Evolutionary conservation across 495 filamentous ascomycete genomes (phyloP).

Genomic region (Lichenothelia convexa): DNA sequence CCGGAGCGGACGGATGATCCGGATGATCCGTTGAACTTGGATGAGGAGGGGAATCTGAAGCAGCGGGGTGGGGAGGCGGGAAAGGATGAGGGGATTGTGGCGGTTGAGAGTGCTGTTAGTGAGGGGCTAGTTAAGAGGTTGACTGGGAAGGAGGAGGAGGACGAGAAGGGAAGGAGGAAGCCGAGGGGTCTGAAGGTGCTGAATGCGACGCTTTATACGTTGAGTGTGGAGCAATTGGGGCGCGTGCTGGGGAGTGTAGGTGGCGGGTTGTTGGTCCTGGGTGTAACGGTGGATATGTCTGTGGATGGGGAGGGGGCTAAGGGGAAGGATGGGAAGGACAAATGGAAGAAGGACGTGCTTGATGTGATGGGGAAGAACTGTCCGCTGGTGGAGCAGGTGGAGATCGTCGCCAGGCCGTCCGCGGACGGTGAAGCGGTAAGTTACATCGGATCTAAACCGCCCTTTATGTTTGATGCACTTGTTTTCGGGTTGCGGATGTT

Average conservation of each 20-base stretch:
- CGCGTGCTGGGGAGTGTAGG: slow-evolving; percentile 10
- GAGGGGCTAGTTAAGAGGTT: slow-evolving; percentile 5
- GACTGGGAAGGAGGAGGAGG: slow-evolving; percentile 13
- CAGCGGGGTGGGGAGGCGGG: not conserved
- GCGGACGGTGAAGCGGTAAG: no score
- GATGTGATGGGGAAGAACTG: slow-evolving; percentile 7
- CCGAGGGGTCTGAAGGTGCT: slow-evolving; percentile 14
- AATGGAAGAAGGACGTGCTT: slow-evolving; percentile 10
- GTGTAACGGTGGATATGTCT: slow-evolving; percentile 11
- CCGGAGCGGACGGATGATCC: slow-evolving; percentile 11
- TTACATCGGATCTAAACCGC: no score
- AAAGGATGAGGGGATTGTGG: slow-evolving; percentile 11
- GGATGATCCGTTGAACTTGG: slow-evolving; percentile 9
- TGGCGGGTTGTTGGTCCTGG: slow-evolving; percentile 13
- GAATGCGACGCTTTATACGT: slow-evolving; percentile 15
- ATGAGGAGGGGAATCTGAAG: slow-evolving; percentile 4
- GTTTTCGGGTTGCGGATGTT: not conserved
- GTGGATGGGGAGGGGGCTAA: no score
- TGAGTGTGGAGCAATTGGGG: slow-evolving; percentile 7
- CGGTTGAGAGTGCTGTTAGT: slow-evolving; percentile 9
- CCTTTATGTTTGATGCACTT: not conserved
- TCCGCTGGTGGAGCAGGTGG: slow-evolving; percentile 14
- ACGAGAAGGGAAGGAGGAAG: no score
- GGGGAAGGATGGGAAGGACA: slow-evolving; percentile 7
- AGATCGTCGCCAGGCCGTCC: slow-evolving; percentile 10